These are phyloP conservation scores for Fusarium chlamydosporum DNA, from an alignment of 2,329 filamentous ascomycete genomes.

Conservation along the genomic window DNA sequence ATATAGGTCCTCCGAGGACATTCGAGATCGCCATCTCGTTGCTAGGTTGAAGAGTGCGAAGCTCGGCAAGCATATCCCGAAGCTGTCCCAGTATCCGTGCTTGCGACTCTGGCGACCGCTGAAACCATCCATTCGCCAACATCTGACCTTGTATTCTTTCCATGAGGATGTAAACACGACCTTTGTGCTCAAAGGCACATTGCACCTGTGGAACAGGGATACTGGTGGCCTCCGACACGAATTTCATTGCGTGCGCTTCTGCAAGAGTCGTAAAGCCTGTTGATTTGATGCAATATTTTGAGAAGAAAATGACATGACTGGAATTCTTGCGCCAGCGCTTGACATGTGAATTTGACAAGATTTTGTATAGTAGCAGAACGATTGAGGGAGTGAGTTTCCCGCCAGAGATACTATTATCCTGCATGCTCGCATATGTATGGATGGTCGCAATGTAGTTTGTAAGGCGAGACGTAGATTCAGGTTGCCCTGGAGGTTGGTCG, in stretches of 20 bases:
- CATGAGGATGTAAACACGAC: constrained; percentile 9
- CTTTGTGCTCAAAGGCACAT: constrained; percentile 7
- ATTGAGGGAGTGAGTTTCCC: not conserved
- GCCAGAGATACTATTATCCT: not conserved
- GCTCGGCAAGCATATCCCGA: not conserved
- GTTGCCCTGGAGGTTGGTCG: too few relatives aligned
- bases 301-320: not conserved
- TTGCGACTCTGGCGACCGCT: constrained; percentile 11
- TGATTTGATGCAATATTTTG: constrained; percentile 12
- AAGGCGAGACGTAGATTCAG: too few relatives aligned
- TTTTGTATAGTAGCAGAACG: not conserved
- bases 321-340: not conserved
- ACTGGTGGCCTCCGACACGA: constrained; percentile 25
- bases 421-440: not conserved
- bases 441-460: not conserved
- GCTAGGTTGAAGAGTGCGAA: not conserved
- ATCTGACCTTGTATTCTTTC: not conserved
- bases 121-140: not conserved
- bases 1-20: not conserved
- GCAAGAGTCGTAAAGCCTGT: constrained; percentile 9
- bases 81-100: constrained; percentile 5
- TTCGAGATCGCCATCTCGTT: not conserved
- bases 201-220: constrained; percentile 29
- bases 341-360: not conserved
- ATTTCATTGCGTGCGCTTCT: constrained; percentile 32